These are phyloP conservation scores for Volvariella surrecta DNA, from an alignment of 1,284 basidiomycete genomes.

Conservation along the genomic window DNA sequence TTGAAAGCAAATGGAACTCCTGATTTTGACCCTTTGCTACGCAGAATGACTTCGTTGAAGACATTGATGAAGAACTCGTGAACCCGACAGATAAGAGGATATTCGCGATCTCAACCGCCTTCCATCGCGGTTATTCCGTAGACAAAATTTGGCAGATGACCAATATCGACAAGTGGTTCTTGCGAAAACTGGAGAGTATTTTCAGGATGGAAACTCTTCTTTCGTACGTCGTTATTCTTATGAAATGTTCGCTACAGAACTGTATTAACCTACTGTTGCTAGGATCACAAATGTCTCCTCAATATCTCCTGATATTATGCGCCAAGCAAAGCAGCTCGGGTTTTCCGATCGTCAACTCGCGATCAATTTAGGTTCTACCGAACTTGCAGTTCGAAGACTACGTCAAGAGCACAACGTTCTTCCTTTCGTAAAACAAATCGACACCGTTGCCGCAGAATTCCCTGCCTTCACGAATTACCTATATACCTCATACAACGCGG, in stretches of 20 bases:
- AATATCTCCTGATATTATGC: conserved; percentile 61
- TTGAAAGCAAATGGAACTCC: neutral
- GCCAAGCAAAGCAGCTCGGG: conserved; percentile 89
- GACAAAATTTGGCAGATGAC: conserved; percentile 97
- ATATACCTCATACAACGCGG: conserved; percentile 95
- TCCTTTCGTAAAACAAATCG: conserved; percentile 98
- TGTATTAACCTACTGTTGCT: conserved; percentile 5
- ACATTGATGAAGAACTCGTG: conserved; percentile 80
- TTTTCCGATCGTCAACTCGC: conserved; percentile 95
- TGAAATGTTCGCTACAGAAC: neutral
- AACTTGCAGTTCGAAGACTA: conserved; percentile 80
- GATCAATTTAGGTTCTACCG: conserved; percentile 73
- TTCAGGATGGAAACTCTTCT: conserved; percentile 73
- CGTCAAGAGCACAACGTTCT: conserved; percentile 80
- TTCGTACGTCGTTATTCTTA: conserved; percentile 39
- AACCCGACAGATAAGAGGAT: conserved; percentile 91
- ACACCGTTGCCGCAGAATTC: conserved; percentile 98
- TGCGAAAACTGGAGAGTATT: conserved; percentile 82
- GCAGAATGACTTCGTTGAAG: conserved; percentile 75
- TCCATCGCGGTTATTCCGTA: conserved; percentile 85
- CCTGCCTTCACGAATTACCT: conserved; percentile 98
- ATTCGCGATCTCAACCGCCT: conserved; percentile 86
- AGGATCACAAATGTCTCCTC: conserved; percentile 66
- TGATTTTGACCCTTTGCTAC: conserved; percentile 1
- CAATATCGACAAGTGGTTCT: conserved; percentile 98